Evolutionary conservation across 345 rosid species (phyloP).

Genomic region (Orychophragmus violaceus): DNA sequence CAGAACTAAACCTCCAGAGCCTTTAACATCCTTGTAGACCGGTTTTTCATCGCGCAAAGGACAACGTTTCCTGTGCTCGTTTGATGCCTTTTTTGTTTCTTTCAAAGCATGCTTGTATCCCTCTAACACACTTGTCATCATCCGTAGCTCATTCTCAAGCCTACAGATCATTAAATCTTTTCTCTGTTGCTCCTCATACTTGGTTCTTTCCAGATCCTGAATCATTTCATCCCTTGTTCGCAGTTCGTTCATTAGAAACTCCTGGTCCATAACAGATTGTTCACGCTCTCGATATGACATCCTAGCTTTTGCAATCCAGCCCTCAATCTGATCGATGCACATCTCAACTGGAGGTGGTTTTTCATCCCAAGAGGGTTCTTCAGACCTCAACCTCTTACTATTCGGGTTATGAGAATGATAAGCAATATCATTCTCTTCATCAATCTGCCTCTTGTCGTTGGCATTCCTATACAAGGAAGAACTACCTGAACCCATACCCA

Average conservation of each 20-base stretch:
- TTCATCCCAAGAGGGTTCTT: conserved; percentile 46
- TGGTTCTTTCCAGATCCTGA: conserved; percentile 56
- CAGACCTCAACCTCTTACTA: conserved; percentile 64
- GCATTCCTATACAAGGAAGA: conserved; percentile 46
- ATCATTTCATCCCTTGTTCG: conserved; percentile 42
- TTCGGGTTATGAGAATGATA: conserved; percentile 44
- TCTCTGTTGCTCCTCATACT: conserved; percentile 54
- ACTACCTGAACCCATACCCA: conserved; percentile 55
- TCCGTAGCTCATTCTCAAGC: conserved; percentile 65
- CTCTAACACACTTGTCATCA: conserved; percentile 62
- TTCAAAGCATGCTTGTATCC: conserved; percentile 78
- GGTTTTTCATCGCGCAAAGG: conserved; percentile 49
- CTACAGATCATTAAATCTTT: conserved; percentile 45
- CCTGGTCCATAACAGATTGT: conserved; percentile 43
- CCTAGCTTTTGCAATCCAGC: conserved; percentile 45
- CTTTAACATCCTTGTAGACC: conserved; percentile 67
- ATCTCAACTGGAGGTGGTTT: conserved; percentile 41
- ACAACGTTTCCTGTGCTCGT: conserved; percentile 56
- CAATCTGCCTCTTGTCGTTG: conserved; percentile 64
- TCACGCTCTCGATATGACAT: conserved; percentile 19
- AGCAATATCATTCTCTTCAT: conserved; percentile 40
- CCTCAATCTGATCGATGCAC: conserved; percentile 45
- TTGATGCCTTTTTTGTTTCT: conserved; percentile 50
- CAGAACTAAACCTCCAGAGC: conserved; percentile 80
- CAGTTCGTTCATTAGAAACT: conserved; percentile 45